A percentile compares a stretch with the other conserved stretches of the same genome.
These are phyloP conservation scores for Xylaria acuta DNA, from an alignment of 495 filamentous ascomycete genomes.

Conservation along the genomic window DNA sequence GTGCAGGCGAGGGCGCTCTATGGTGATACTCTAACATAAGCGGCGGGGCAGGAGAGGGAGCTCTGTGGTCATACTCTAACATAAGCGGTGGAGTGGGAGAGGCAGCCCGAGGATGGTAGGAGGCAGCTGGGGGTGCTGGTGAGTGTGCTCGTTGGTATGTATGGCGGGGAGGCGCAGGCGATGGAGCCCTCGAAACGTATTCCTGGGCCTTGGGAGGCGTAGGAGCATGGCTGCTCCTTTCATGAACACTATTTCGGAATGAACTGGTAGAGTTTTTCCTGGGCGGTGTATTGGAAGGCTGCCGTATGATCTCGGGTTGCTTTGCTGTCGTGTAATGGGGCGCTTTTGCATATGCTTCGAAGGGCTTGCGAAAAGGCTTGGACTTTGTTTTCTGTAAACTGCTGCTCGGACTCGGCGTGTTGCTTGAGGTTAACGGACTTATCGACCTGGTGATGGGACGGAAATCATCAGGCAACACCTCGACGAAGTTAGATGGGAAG, in stretches of 20 bases:
- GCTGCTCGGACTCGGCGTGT: constrained; percentile 58
- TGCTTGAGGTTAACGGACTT: constrained; percentile 70
- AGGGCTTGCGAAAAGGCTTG: constrained; percentile 73
- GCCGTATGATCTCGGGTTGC: constrained; percentile 52
- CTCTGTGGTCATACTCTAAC: constrained; percentile 47
- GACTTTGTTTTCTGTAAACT: constrained; percentile 57
- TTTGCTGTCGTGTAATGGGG: constrained; percentile 61
- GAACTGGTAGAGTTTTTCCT: constrained; percentile 45
- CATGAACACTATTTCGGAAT: constrained; percentile 37
- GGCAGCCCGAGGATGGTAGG: constrained; percentile 43
- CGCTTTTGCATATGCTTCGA: constrained; percentile 68
- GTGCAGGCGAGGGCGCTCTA: constrained; percentile 55
- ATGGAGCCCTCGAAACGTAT: constrained; percentile 43
- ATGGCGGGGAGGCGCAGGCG: constrained; percentile 37
- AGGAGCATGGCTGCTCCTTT: constrained; percentile 32
- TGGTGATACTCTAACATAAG: constrained; percentile 29
- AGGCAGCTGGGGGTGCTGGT: constrained; percentile 37
- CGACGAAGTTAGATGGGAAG: constrained; percentile 97
- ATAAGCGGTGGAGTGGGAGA: constrained; percentile 44
- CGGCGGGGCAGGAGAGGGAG: constrained; percentile 59
- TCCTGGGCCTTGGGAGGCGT: constrained; percentile 38
- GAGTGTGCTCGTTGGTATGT: constrained; percentile 25
- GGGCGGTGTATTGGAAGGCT: constrained; percentile 43
- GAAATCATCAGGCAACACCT: constrained; percentile 84
- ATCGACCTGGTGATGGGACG: constrained; percentile 76